Conservation (phyloP, 2,329 filamentous ascomycete genomes). For the Cladophialophora chaetospira region DNA sequence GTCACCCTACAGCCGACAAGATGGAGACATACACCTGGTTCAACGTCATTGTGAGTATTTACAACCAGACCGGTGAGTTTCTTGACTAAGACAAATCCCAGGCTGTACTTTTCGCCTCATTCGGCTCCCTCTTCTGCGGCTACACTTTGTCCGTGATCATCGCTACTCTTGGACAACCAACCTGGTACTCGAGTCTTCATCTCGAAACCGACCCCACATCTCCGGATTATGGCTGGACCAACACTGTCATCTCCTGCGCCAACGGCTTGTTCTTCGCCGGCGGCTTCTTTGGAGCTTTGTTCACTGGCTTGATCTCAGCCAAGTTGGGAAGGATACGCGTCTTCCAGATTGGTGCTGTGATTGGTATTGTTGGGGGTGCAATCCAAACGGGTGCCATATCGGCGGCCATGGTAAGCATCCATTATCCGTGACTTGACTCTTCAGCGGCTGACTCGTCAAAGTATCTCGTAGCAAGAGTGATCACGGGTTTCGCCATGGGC, state of each 20-base stretch:
- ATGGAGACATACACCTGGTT: slow-evolving; percentile 3
- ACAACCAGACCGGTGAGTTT: neutral
- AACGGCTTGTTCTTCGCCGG: slow-evolving; percentile 49
- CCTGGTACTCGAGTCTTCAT: slow-evolving; percentile 46
- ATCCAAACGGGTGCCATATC: neutral
- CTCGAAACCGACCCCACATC: slow-evolving; percentile 29
- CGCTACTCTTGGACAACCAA: slow-evolving; percentile 49
- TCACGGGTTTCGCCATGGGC: slow-evolving; percentile 18
- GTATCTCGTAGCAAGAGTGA: slow-evolving; percentile 16
- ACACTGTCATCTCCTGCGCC: slow-evolving; percentile 46
- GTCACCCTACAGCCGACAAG: too few species aligned
- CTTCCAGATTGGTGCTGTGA: neutral
- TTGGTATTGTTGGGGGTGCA: neutral
- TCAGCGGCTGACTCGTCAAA: neutral
- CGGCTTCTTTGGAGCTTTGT: slow-evolving; percentile 39
- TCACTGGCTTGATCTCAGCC: slow-evolving; percentile 43
- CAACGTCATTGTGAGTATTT: neutral
- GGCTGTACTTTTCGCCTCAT: slow-evolving; percentile 37
- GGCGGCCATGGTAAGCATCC: neutral
- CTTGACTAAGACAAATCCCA: neutral
- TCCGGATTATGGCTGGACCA: slow-evolving; percentile 45
- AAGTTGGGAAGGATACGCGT: slow-evolving; percentile 39
- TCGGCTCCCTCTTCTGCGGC: slow-evolving; percentile 38
- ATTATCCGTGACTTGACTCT: neutral
- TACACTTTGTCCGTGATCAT: slow-evolving; percentile 41